Conservation (phyloP, 371 early-diverging fungal genomes). For the Smittium culicis region DNA sequence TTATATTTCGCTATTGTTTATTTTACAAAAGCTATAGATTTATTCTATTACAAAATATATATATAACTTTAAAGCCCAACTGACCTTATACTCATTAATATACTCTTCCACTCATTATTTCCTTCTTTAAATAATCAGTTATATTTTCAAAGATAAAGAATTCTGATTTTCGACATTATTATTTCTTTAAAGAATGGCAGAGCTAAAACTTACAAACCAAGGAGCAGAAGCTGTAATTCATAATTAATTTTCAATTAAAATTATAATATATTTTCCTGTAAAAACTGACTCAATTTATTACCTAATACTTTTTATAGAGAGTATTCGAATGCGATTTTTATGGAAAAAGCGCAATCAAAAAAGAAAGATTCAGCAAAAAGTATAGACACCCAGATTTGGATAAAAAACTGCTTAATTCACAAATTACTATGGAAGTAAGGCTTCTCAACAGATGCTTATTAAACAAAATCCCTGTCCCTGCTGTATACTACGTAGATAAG, state of each 20-base stretch:
- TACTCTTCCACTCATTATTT: too few relatives aligned
- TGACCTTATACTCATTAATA: too few relatives aligned
- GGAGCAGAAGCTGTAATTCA: constrained; percentile 43
- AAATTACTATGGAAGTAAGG: constrained; percentile 75
- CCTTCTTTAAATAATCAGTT: too few relatives aligned
- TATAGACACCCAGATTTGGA: constrained; percentile 88
- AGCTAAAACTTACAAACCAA: constrained; percentile 38
- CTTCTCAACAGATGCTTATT: constrained; percentile 54
- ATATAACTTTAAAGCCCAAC: too few relatives aligned
- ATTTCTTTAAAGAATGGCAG: too few relatives aligned
- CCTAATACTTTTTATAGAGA: constrained; percentile 10
- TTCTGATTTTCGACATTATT: too few relatives aligned
- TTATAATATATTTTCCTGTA: neutral
- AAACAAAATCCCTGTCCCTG: constrained; percentile 65
- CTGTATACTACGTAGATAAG: constrained; percentile 63
- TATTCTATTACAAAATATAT: too few relatives aligned
- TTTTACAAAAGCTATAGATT: too few relatives aligned
- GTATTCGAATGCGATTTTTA: constrained; percentile 31
- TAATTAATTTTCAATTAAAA: neutral
- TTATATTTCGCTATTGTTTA: too few relatives aligned
- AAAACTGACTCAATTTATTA: neutral
- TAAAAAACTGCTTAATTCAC: constrained; percentile 54
- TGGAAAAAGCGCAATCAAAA: constrained; percentile 43
- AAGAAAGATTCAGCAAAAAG: constrained; percentile 77
- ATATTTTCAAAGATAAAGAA: too few relatives aligned